These are phyloP conservation scores for Phytophthora sp. DNA, from an alignment of 352 stramenopile genomes.

Conservation along the genomic window DNA sequence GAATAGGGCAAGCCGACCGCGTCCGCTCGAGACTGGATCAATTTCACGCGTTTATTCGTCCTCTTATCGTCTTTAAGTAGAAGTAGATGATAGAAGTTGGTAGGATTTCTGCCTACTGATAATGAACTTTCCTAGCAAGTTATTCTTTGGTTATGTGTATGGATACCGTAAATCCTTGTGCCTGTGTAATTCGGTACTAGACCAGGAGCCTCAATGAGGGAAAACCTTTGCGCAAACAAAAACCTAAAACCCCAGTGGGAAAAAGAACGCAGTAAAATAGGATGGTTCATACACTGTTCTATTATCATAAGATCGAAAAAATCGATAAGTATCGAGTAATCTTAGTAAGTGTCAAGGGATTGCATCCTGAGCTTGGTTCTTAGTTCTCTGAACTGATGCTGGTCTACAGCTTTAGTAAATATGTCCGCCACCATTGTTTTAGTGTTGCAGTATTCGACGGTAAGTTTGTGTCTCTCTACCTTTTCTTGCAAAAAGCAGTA, in stretches of 20 bases:
- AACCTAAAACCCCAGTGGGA: background rate
- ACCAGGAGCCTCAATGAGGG: background rate
- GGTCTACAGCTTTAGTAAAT: constrained; percentile 30
- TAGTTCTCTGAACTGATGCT: constrained; percentile 5
- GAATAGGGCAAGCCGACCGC: background rate
- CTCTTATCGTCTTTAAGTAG: background rate
- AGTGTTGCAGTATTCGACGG: constrained; percentile 30
- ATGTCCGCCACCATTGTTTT: constrained; percentile 33
- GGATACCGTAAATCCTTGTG: background rate
- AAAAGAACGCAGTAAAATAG: background rate
- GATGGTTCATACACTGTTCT: constrained; percentile 3
- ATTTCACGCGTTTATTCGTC: background rate
- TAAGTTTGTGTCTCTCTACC: constrained; percentile 18
- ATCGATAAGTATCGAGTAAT: background rate
- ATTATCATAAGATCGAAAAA: too few relatives aligned
- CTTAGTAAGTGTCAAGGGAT: background rate
- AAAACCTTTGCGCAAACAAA: background rate
- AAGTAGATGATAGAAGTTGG: constrained; percentile 1
- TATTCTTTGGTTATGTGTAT: background rate
- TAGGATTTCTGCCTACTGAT: constrained; percentile 3
- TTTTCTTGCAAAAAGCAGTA: background rate
- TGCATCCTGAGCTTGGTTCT: constrained; percentile 1
- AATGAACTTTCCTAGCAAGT: background rate
- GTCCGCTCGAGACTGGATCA: background rate
- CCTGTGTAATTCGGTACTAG: background rate